These are phyloP conservation scores for Tremellales sp. DNA, from an alignment of 1,284 basidiomycete species.

Conservation along the genomic window DNA sequence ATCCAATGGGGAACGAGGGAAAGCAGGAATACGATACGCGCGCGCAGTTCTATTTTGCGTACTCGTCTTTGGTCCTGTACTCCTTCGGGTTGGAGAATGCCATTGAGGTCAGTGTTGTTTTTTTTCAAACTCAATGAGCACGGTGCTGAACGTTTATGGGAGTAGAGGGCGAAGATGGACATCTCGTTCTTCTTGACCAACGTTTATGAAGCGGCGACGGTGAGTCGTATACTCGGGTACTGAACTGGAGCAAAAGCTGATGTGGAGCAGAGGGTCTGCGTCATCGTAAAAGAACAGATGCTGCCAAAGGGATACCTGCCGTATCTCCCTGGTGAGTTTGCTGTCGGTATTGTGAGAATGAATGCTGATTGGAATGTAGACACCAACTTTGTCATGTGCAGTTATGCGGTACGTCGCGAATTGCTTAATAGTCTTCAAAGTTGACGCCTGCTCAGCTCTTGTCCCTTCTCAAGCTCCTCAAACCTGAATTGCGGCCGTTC, in stretches of 20 bases:
- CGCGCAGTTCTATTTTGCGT: constrained; percentile 73
- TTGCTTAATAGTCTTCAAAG: not conserved
- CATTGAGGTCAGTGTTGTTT: constrained; percentile 59
- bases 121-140: not conserved
- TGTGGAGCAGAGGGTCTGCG: constrained; percentile 28
- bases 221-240: constrained; percentile 7
- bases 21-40: constrained; percentile 32
- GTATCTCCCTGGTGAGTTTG: constrained; percentile 83
- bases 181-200: constrained; percentile 83
- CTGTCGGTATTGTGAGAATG: no score
- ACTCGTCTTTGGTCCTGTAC: constrained; percentile 80
- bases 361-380: no score
- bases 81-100: constrained; percentile 94
- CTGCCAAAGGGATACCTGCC: constrained; percentile 70
- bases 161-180: constrained; percentile 50
- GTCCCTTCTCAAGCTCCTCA: constrained; percentile 73
- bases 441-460: constrained; percentile 56
- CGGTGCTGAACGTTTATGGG: not conserved
- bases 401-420: constrained; percentile 56
- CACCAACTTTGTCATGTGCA: constrained; percentile 84
- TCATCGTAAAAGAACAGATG: constrained; percentile 58
- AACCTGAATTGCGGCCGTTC: constrained; percentile 45
- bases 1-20: not conserved
- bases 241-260: not conserved
- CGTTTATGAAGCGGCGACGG: constrained; percentile 66